These are phyloP conservation scores for Xerocomus minutiporus DNA, from an alignment of 1,284 basidiomycete genomes.

Conservation along the genomic window DNA sequence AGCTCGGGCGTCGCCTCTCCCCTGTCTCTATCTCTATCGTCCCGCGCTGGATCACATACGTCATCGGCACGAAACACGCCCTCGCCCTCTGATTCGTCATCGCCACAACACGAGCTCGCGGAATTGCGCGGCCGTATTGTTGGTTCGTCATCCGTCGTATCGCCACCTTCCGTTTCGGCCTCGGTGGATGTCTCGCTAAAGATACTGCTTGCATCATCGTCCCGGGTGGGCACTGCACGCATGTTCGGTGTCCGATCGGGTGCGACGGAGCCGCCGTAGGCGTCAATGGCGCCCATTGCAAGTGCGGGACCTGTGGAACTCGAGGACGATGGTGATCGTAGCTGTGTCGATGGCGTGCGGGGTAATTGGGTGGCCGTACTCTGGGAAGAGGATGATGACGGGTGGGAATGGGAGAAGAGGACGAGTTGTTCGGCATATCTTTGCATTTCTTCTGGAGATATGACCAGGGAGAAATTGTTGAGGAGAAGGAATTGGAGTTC, in stretches of 20 bases:
- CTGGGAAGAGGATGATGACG: constrained; percentile 28
- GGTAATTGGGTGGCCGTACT: constrained; percentile 20
- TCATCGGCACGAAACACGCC: constrained; percentile 24
- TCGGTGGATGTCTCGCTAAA: constrained; percentile 36
- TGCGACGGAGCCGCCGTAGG: constrained; percentile 39
- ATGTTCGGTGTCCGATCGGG: constrained; percentile 29
- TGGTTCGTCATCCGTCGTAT: constrained; percentile 71
- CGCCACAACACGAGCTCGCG: constrained; percentile 28
- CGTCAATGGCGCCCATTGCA: constrained; percentile 54
- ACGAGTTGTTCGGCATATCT: constrained; percentile 88
- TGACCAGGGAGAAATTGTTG: constrained; percentile 91
- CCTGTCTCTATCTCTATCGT: constrained; percentile 30
- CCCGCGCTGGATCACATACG: constrained; percentile 13
- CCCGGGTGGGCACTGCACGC: constrained; percentile 28
- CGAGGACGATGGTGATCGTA: constrained; percentile 11
- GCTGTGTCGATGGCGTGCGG: constrained; percentile 22
- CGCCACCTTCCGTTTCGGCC: constrained; percentile 42
- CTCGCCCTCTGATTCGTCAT: constrained; percentile 22
- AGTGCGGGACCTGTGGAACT: constrained; percentile 38
- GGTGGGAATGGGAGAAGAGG: constrained; percentile 49
- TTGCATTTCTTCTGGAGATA: constrained; percentile 90
- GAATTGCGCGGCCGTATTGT: constrained; percentile 56
- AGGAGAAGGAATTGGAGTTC: constrained; percentile 95
- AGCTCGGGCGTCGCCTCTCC: constrained; percentile 31
- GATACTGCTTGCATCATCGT: constrained; percentile 32